Evolutionary conservation across 352 stramenopile species (phyloP).

Genomic region (Globisporangium cederbergense): DNA sequence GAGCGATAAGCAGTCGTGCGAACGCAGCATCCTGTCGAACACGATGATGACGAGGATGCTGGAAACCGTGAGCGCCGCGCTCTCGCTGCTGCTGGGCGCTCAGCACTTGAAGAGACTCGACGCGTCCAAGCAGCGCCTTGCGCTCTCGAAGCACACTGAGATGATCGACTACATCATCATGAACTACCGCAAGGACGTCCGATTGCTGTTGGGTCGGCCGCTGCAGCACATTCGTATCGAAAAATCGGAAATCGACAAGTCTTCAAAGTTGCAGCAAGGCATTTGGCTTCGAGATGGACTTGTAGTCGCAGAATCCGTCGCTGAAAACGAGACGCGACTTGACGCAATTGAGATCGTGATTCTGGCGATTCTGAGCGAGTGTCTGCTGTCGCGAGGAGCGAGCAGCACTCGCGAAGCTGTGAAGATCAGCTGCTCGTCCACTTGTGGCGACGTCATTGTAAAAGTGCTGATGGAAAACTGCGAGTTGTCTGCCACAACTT

Average conservation of each 20-base stretch:
- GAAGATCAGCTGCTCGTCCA: conserved; percentile 1
- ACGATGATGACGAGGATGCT: conserved; percentile 25
- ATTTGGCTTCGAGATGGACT: conserved; percentile 6
- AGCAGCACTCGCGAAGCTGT: background rate
- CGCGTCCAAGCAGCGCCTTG: conserved; percentile 31
- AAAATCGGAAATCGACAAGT: background rate
- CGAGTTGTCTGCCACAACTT: background rate
- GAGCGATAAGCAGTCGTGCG: conserved; percentile 14
- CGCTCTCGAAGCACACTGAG: conserved; percentile 28
- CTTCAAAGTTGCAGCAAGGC: conserved; percentile 7
- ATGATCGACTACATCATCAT: conserved; percentile 32
- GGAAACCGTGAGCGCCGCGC: conserved; percentile 17
- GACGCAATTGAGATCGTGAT: conserved; percentile 13
- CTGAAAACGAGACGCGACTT: background rate
- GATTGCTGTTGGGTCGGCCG: conserved; percentile 29
- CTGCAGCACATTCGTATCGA: conserved; percentile 5
- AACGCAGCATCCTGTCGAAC: background rate
- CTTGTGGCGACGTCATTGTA: background rate
- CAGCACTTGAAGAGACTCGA: conserved; percentile 24
- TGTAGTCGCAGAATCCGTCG: background rate
- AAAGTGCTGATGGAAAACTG: conserved; percentile 3
- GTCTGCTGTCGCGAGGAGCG: conserved; percentile 5
- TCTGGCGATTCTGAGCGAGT: conserved; percentile 12
- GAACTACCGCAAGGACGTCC: conserved; percentile 18
- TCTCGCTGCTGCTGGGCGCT: conserved; percentile 23